Base-by-base conservation (phyloP, 1,284 basidiomycete species). In the Puccinia coronata region DNA sequence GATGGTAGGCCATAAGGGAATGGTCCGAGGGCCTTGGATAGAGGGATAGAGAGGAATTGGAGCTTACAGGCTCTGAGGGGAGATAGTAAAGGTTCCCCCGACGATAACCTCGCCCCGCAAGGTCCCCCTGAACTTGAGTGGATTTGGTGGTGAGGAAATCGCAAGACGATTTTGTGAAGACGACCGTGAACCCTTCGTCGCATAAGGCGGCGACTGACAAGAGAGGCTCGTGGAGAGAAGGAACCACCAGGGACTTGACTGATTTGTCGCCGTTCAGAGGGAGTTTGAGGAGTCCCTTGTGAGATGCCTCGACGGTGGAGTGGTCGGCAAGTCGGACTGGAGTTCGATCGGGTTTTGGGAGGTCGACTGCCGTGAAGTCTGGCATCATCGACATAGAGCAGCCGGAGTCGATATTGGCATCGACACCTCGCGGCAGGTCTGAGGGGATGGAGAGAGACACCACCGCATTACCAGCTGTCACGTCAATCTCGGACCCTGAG, bases 301-400 rank as follows among this genome's bases (percentile, higher is more conserved):
- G 43, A 8, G 16, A 8, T 47, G 43, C 8, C 16, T 47, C 43
- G 43, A 47, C 43, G 9, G 16, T 47, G 8, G n/a, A n/a, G n/a
- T n/a, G n/a, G n/a, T n/a, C n/a, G n/a, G n/a, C n/a, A n/a, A n/a
- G n/a, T n/a, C n/a, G 43, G 43, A 47, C 43, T 16, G 43, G 43
- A 8, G 43, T 47, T 47, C 43, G 8, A 16, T 47, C 16, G 43
- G 16, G 43, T 47, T 47, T 47, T 8, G 43, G 43, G 43, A 8
- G 8, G 8, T 47, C 9, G 43, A 47, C 43, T 47, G 43, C 8
- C 9, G 8, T 8, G 8, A 72, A 25, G 28, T 72, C 25, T 16
- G 47, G 70, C 1, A 47, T 72, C 70, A 72, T 72, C 3, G 70
- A 53, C 1, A 72, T 31, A 1, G 43, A 72, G 20, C 70, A 72